Evolutionary conservation across 1,284 basidiomycete species (phyloP), one percentile per base, ranked within the genome.

Genomic region (Salmacisia buchloeana): DNA sequence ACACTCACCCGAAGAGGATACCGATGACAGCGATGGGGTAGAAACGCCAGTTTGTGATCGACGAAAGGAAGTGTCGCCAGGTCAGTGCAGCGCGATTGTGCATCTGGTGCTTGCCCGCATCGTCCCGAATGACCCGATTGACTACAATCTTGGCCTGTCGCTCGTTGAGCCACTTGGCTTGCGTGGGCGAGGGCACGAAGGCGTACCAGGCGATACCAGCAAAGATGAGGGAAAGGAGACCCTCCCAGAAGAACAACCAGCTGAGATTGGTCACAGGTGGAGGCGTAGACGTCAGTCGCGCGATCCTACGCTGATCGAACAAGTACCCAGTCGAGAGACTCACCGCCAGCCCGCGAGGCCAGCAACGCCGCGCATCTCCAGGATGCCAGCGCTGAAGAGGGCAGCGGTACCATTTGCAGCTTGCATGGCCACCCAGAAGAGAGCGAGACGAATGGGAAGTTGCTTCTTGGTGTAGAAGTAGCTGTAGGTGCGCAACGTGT

Each of bases 401-500:
- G 84, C 84, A n/a, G 82, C 83, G 0, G 85, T 46, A 39, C 88
- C 85, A 21, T 77, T 80, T 62, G 83, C 84, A 7, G 85, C 63
- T 66, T 85, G 82, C 21, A 83, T 83, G 38, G 87, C 68, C n/a
- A 86, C 84, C 87, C 86, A 89, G 80, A 89, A 88, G 54, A 84
- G 78, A 0, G 86, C 84, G 4, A 89, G 81, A 2, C 88, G 85
- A 52, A 88, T 76, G 0, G 88, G 87, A 1, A 89, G 73, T 60
- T 81, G 79, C 7, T 52, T 38, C 10, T 60, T 60, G 10, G 62
- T 65, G 69, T 76, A 81, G 65, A 72, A 82, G 70, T 81, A 81
- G 21, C 38, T 49, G 60, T 71, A 23, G 80, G 80, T 38, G 77
- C 81, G 2, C 81, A 68, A 36, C 39, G 75, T 70, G 62, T 80